Base-by-base conservation (phyloP, 208 protist species). In the Novymonas esmeraldas region DNA sequence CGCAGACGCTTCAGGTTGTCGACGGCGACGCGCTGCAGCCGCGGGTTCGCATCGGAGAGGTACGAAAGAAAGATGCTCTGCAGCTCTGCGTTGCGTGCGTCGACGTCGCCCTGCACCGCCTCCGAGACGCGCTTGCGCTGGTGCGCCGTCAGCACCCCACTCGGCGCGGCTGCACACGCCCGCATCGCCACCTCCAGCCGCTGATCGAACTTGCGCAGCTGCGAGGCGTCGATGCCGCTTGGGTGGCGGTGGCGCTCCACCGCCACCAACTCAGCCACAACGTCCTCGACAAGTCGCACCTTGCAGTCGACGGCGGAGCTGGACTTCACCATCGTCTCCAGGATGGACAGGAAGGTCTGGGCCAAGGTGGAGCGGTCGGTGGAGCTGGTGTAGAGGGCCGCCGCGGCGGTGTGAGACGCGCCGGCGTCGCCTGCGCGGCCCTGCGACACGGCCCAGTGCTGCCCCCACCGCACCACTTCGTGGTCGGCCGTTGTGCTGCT, bases 1-100 rank as follows among this genome's bases (percentile, higher is more conserved):
- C 85, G 82, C 13, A 96, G 79, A 1, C 84, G 79, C 67, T 86
- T 81, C 7, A 96, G 71, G 57, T 93, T 88, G 61, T 94, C 89
- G 5, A 95, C 46, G 0, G 92, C 84, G 7, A 72, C 85, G 24
- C 79, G 75, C 78, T 96, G 92, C 61, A 96, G 74, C 28, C 73
- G 66, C 24, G 55, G 58, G 74, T 90, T 94, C 2, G 68, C 33
- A 60, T 92, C 73, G 3, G 91, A 89, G 6, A 90, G 39, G 68
- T 87, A 91, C 3, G 78, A 76, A 0, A 76, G 34, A 29, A 84
- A 90, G 22, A 93, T 26, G 6, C 48, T 10, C 57, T 76, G 57
- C 42, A 94, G 79, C 31, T 65, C 44, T n/a, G 76, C 71, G 63
- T 77, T 84, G 26, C 81, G 79, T 22, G n/a, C 5, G 18, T 56